Percentiles rank a stretch among this genome's conserved stretches.
Conservation (phyloP, 78 protist genomes). For the Tieghemostelium lacteum region DNA sequence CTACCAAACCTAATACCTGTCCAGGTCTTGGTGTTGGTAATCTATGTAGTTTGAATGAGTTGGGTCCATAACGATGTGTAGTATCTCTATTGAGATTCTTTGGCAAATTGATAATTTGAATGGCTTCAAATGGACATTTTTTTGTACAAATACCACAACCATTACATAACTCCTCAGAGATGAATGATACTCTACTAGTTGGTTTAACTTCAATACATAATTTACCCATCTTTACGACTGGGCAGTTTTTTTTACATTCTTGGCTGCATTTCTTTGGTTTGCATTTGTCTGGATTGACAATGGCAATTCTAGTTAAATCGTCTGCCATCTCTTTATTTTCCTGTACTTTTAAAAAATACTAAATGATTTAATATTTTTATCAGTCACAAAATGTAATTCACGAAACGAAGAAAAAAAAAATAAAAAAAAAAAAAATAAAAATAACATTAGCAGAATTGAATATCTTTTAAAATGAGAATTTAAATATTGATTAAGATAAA, state of each 20-base stretch:
- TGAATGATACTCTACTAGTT: conserved; percentile 87
- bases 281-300: conserved; percentile 97
- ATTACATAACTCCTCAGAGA: conserved; percentile 99
- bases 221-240: conserved; percentile 97
- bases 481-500: no score
- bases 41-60: conserved; percentile 99
- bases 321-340: conserved; percentile 44
- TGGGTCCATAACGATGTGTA: conserved; percentile 99
- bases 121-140: conserved; percentile 99
- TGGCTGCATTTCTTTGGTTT: conserved; percentile 98
- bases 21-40: conserved; percentile 99
- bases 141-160: conserved; percentile 99
- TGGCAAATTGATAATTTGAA: conserved; percentile 98
- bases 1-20: conserved; percentile 99
- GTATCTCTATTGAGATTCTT: conserved; percentile 90
- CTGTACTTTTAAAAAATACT: no score
- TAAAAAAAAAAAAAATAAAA: no score
- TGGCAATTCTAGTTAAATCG: conserved; percentile 97
- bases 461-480: no score
- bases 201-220: conserved; percentile 98
- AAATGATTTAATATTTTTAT: no score
- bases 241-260: conserved; percentile 99
- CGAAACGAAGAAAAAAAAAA: no score
- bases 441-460: no score
- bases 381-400: no score